Percentiles rank a stretch among this genome's conserved stretches.
These are phyloP conservation scores for Camellia granthamiana DNA, from an alignment of 148 eudicot genomes.

Conservation along the genomic window DNA sequence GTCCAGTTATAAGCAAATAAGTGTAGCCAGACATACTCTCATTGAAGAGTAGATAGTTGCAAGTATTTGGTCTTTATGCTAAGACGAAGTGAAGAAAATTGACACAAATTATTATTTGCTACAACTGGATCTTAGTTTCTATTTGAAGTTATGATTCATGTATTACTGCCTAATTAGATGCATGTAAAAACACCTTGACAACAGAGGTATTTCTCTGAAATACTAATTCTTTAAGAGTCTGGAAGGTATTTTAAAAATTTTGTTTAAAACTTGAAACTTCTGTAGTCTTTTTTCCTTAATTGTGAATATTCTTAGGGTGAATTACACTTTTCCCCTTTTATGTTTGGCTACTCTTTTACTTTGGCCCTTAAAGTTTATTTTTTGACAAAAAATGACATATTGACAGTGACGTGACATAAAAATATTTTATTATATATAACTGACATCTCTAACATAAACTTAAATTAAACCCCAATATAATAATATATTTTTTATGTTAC, in stretches of 20 bases:
- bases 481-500: no score
- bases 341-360: neutral
- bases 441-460: no score
- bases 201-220: neutral
- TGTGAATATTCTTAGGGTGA: neutral
- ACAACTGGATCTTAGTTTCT: conserved; percentile 1
- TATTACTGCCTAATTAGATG: neutral
- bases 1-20: neutral
- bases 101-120: neutral
- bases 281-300: neutral
- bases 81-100: neutral
- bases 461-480: no score
- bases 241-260: neutral
- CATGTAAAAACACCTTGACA: neutral
- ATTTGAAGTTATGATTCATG: neutral
- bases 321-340: no score
- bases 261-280: neutral
- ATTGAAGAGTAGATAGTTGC: conserved; percentile 1
- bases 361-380: neutral
- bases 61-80: neutral
- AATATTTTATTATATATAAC: no score
- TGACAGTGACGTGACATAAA: no score
- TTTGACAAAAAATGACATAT: no score
- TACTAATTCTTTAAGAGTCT: neutral
- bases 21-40: neutral